These are phyloP conservation scores for Beauveria caledonica DNA, from an alignment of 2,329 filamentous ascomycete species.

Conservation along the genomic window DNA sequence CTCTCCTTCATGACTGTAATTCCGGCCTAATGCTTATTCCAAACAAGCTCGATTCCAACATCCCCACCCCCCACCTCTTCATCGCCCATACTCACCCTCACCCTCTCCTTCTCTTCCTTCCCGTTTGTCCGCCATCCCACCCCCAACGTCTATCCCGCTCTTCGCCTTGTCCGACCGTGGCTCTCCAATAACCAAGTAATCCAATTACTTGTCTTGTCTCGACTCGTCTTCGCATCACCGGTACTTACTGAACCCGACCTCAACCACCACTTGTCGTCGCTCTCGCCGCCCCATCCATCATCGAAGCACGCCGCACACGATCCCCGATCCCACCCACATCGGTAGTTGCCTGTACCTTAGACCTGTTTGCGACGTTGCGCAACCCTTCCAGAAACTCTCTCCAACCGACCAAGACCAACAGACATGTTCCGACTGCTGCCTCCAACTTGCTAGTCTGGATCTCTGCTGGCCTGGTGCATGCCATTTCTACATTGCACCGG, in stretches of 20 bases:
- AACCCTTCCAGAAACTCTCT: neutral
- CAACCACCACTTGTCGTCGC: neutral
- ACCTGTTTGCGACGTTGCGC: neutral
- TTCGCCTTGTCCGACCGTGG: neutral
- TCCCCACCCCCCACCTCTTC: neutral
- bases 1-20: neutral
- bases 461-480: neutral
- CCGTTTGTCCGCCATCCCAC: neutral
- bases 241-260: neutral
- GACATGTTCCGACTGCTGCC: slow-evolving; percentile 6
- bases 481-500: neutral
- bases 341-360: neutral
- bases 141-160: neutral
- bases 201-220: neutral
- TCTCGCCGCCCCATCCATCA: neutral
- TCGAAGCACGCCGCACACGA: neutral
- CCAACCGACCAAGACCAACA: neutral
- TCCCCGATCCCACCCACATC: slow-evolving; percentile 6
- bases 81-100: neutral
- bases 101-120: neutral
- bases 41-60: neutral
- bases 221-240: neutral
- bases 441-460: neutral
- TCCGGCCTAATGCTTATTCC: neutral
- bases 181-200: neutral